Evolutionary conservation across 2,329 filamentous ascomycete species (phyloP), one percentile per base, ranked within the genome.

Genomic region (Penicillium sp.): DNA sequence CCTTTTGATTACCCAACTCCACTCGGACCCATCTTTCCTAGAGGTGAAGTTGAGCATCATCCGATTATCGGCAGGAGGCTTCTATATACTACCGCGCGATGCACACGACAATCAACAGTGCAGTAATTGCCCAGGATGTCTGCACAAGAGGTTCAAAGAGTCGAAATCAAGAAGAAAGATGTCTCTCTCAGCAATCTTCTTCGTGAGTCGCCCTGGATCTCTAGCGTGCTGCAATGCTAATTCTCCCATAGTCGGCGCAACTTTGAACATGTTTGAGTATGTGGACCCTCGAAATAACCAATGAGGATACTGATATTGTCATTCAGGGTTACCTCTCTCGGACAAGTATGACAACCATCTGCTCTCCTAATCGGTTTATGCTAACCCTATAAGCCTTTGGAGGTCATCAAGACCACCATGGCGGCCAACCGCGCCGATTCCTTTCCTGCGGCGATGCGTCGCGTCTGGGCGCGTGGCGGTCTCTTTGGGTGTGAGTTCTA

Each of bases 111-210:
- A 41, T 1, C 5, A 41, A 15, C 15, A 11, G 8, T 41, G 13
- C 35, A 41, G 35, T 41, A 41, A 41, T 77, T 51, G 45, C 45
- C 21, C 46, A 48, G 9, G 8, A 48, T 48, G 46, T 48, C 23
- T 15, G 19, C 19, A 11, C 46, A 48, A 15, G 11, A 2, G 46
- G 7, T 19, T 23, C 19, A 6, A 15, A 21, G 8, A 13, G 5
- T 21, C n/a, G 46, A 48, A 8, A 48, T 48, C 23, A 21, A 48
- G 46, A 48, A 48, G 8, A 48, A 48, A 26, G 19, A 48, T 48
- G 46, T 48, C 21, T 23, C 46, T 48, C 19, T 48, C 8, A 48
- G 46, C 46, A 48, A 48, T 26, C 46, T 48, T 48, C 21, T 48
- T 4, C 46, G 46, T 48, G 19, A 48, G 46, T 23, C 4, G 8